Evolutionary conservation across 371 early-diverging fungal species (phyloP).

Genomic region (Choanephora cucurbitarum): DNA sequence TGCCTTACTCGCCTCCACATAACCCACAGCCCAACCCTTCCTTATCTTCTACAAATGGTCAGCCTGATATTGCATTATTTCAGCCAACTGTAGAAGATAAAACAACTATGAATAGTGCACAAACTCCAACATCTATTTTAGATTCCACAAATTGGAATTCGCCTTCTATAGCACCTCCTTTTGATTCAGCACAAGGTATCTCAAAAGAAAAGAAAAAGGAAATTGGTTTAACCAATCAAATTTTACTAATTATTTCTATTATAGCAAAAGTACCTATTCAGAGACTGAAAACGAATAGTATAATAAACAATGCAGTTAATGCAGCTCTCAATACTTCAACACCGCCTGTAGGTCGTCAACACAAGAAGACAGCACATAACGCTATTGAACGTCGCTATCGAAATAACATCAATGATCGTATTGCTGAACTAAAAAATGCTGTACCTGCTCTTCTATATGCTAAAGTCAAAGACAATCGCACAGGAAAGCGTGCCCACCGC

Average conservation of each 20-base stretch:
- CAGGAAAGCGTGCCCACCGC: constrained; percentile 3
- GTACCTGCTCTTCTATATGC: constrained; percentile 82
- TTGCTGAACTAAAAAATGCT: constrained; percentile 79
- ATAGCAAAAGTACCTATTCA: constrained; percentile 47
- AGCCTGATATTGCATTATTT: constrained; percentile 4
- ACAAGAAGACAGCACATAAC: constrained; percentile 91
- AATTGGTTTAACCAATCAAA: constrained; percentile 8
- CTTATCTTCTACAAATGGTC: constrained; percentile 7
- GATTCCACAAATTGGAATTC: constrained; percentile 22
- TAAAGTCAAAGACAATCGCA: constrained; percentile 49
- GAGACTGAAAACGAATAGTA: constrained; percentile 30
- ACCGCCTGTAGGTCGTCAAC: constrained; percentile 25
- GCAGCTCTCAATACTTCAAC: constrained; percentile 7
- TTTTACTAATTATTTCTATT: background rate
- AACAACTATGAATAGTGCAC: background rate
- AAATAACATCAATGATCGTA: constrained; percentile 93
- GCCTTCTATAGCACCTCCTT: constrained; percentile 6
- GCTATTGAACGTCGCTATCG: constrained; percentile 92
- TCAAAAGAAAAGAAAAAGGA: constrained; percentile 5
- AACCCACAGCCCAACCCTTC: background rate
- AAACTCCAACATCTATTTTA: constrained; percentile 7
- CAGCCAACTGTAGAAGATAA: constrained; percentile 6
- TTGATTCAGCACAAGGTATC: constrained; percentile 9
- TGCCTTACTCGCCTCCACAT: constrained; percentile 25
- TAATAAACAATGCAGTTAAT: constrained; percentile 18